Evolutionary conservation across 345 rosid species (phyloP), one percentile per base, ranked within the genome.

Genomic region (Isatis tinctoria): DNA sequence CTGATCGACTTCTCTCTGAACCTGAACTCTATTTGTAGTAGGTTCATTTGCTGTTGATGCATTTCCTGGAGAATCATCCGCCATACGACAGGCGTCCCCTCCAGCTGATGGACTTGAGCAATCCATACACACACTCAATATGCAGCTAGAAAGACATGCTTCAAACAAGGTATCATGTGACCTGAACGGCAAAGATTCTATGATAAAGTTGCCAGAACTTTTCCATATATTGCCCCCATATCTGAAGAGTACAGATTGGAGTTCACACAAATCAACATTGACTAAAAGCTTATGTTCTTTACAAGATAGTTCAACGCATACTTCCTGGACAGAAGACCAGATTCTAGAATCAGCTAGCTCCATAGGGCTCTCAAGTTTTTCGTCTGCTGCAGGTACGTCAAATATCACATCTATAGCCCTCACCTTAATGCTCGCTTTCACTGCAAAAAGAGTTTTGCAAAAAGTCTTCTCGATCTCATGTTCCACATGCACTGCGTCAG

Each of bases 101-200:
- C 67, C 64, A 60, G 83, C 78, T 67, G 79, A 72, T 74, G 72
- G 76, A 67, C n/a, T 66, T 65, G 83, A 83, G 60, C 45, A 74
- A 80, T 80, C 81, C 73, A 85, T 76, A 71, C 77, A 80, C 39
- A 85, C 67, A 73, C 82, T 68, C 78, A 87, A 63, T 70, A 76
- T 51, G 77, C 82, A 86, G 67, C 79, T 82, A 60, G 98, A 83
- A 72, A 91, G 83, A 69, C 80, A 83, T 56, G 84, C 76, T 78
- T 87, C 95, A 78, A 81, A 82, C 67, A 87, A 80, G 81, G 85
- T 84, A 75, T 76, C 72, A 74, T 82, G 78, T 82, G 91, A 74
- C 60, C 74, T 78, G 45, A 81, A 75, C 74, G 75, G 60, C 59
- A 83, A 53, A 63, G 78, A 70, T 77, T 74, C 79, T 69, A 74